phyloP scores from a whole-genome alignment of 2,329 filamentous ascomycete genomes.

The Drechmeria coniospora region DNA sequence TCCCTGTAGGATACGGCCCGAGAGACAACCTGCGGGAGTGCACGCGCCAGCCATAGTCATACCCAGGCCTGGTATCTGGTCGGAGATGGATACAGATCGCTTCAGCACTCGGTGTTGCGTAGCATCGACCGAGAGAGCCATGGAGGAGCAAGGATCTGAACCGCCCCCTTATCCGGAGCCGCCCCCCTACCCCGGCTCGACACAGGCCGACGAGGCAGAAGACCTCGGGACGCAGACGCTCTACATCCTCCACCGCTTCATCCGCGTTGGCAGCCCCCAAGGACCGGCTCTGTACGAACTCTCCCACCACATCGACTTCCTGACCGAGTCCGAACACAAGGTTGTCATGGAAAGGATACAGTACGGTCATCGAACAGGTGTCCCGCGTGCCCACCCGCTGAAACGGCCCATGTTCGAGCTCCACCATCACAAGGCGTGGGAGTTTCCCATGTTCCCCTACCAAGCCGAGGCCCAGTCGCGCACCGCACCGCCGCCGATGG shows the following conservation, averaged over 20 bases:
- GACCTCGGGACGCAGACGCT: conserved; percentile 12
- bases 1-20: too few species aligned
- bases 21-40: too few species aligned
- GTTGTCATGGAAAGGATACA: conserved; percentile 18
- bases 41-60: too few species aligned
- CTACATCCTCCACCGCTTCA: conserved; percentile 17
- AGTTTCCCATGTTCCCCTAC: conserved; percentile 15
- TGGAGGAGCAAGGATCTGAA: too few species aligned
- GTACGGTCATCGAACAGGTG: conserved; percentile 10
- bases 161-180: too few species aligned
- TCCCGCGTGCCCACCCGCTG: conserved; percentile 12
- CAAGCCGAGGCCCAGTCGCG: conserved; percentile 17
- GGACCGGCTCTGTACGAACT: conserved; percentile 19
- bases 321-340: conserved; percentile 15
- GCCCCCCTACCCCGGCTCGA: too few species aligned
- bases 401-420: conserved; percentile 19
- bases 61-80: too few species aligned
- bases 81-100: too few species aligned
- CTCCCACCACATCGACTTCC: conserved; percentile 17
- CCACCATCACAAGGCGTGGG: conserved; percentile 14
- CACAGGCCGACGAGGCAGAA: too few species aligned
- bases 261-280: conserved; percentile 14
- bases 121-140: too few species aligned
- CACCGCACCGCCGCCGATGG: conserved; percentile 13
- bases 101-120: too few species aligned